Conservation (phyloP, 108 stramenopile genomes). For the Cyclotella sp. region DNA sequence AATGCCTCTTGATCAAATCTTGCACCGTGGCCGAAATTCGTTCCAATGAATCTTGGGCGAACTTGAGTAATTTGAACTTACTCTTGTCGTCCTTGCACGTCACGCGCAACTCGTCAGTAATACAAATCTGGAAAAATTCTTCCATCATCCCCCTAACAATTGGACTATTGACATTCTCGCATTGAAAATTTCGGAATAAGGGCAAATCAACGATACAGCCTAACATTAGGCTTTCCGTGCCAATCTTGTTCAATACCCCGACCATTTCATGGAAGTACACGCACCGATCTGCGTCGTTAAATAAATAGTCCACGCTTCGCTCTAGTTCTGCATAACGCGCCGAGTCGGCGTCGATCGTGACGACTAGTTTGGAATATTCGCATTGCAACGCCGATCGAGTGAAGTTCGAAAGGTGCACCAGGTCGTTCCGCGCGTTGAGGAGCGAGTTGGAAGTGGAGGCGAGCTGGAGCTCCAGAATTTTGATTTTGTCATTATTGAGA, state of each 20-base stretch:
- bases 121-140: slow-evolving; percentile 29
- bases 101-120: slow-evolving; percentile 19
- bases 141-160: slow-evolving; percentile 20
- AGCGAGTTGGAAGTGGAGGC: not conserved
- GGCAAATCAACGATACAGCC: slow-evolving; percentile 21
- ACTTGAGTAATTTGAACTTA: slow-evolving; percentile 11
- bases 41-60: slow-evolving; percentile 22
- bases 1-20: slow-evolving; percentile 39
- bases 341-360: slow-evolving; percentile 16
- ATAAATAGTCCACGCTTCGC: slow-evolving; percentile 14
- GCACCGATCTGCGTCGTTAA: slow-evolving; percentile 20
- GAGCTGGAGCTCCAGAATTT: slow-evolving; percentile 9
- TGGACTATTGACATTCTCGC: not conserved
- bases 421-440: not conserved
- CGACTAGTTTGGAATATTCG: slow-evolving; percentile 31
- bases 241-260: slow-evolving; percentile 28
- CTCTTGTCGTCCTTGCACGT: not conserved
- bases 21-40: not conserved
- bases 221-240: not conserved
- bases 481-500: not conserved
- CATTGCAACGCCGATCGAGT: slow-evolving; percentile 12
- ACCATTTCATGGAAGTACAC: slow-evolving; percentile 42
- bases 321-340: slow-evolving; percentile 4
- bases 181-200: slow-evolving; percentile 31
- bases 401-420: not conserved